Evolutionary conservation across 306 rosid genomes (phyloP).

Genomic region (Inga laurina): DNA sequence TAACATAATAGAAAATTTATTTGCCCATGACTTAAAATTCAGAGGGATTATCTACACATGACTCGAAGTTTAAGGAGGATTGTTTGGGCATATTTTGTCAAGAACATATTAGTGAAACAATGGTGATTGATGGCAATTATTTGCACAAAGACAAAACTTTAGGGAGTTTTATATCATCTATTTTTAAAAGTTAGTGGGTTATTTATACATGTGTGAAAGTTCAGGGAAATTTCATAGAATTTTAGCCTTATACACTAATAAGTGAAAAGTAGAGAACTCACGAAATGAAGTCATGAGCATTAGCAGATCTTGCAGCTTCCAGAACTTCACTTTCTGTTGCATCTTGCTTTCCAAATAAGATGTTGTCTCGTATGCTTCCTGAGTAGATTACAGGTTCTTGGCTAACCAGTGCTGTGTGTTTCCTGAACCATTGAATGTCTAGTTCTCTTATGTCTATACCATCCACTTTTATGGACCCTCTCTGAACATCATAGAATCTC

Average conservation of each 20-base stretch:
- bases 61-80: background rate
- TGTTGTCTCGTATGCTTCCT: constrained; percentile 72
- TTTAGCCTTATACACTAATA: background rate
- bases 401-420: constrained; percentile 80
- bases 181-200: background rate
- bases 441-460: constrained; percentile 80
- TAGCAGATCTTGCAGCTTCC: constrained; percentile 55
- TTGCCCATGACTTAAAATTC: no score
- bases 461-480: constrained; percentile 76
- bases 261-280: background rate
- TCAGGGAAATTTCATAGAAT: no score
- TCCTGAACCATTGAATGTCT: constrained; percentile 80
- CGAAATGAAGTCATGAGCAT: constrained; percentile 20
- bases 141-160: background rate
- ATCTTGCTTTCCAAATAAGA: constrained; percentile 56
- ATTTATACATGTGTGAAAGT: background rate
- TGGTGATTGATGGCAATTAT: background rate
- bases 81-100: background rate
- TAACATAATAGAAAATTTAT: no score
- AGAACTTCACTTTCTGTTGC: constrained; percentile 10
- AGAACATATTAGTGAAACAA: background rate
- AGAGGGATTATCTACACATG: background rate
- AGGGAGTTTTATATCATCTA: background rate
- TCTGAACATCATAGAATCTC: constrained; percentile 80
- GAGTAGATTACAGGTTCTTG: constrained; percentile 91